These are phyloP conservation scores for Leccinum angustisporum DNA, from an alignment of 1,284 basidiomycete genomes.

Conservation along the genomic window DNA sequence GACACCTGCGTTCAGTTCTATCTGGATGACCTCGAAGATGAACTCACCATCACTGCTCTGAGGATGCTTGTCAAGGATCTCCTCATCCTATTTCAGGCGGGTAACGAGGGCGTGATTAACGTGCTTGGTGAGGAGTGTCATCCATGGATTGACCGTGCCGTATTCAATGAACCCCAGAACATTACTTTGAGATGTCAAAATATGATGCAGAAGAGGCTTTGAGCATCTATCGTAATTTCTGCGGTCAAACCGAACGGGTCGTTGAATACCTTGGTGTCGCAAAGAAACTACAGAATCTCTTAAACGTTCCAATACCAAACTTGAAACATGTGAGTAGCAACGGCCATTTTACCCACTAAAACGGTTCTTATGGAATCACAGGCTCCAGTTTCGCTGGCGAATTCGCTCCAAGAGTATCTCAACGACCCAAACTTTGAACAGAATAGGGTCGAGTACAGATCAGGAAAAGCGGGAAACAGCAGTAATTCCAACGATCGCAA, in stretches of 20 bases:
- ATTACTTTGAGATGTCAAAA: conserved; percentile 99
- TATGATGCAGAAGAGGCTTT: conserved; percentile 87
- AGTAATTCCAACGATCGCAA: conserved; percentile 39
- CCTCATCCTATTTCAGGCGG: conserved; percentile 92
- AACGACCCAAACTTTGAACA: conserved; percentile 96
- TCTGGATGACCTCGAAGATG: conserved; percentile 89
- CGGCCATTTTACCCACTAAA: not conserved
- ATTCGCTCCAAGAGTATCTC: conserved; percentile 93
- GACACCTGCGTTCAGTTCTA: conserved; percentile 67
- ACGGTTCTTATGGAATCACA: conserved; percentile 31
- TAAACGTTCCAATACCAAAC: conserved; percentile 93
- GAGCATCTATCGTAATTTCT: conserved; percentile 91
- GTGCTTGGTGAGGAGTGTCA: conserved; percentile 66
- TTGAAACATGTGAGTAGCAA: conserved; percentile 77
- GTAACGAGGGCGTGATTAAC: conserved; percentile 98
- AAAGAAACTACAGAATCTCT: conserved; percentile 86
- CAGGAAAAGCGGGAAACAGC: conserved; percentile 79
- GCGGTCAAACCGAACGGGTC: conserved; percentile 90
- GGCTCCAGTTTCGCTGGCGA: conserved; percentile 93
- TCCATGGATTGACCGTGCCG: not conserved
- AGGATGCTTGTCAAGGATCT: conserved; percentile 98
- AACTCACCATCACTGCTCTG: conserved; percentile 86
- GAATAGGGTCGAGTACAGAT: conserved; percentile 89
- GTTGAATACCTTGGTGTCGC: conserved; percentile 95
- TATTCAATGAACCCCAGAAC: conserved; percentile 56